Percentiles rank a stretch among this genome's conserved stretches.
These are phyloP conservation scores for Lepidium sativum DNA, from an alignment of 345 rosid species.

Conservation along the genomic window DNA sequence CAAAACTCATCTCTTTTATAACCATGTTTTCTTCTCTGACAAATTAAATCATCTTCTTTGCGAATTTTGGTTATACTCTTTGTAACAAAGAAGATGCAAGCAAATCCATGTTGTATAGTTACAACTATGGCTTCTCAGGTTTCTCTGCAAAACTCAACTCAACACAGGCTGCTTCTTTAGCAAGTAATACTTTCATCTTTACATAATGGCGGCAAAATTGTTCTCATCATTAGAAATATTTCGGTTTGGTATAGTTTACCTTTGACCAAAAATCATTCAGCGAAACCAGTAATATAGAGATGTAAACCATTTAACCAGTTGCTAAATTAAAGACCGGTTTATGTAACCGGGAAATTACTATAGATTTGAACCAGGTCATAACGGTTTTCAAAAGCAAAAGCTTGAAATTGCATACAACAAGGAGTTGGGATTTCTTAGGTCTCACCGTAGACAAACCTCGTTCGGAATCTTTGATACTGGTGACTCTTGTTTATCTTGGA, in stretches of 20 bases:
- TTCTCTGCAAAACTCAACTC: constrained; percentile 45
- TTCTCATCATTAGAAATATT: not conserved
- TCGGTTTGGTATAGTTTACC: not conserved
- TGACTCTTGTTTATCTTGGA: not conserved
- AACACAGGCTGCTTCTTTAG: constrained; percentile 44
- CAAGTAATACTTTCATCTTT: constrained; percentile 30
- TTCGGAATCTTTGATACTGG: constrained; percentile 50
- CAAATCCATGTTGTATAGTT: constrained; percentile 48
- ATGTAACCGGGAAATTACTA: constrained; percentile 3
- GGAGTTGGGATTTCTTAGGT: constrained; percentile 76
- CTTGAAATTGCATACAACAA: constrained; percentile 52
- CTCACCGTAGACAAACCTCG: constrained; percentile 21
- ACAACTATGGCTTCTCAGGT: constrained; percentile 59
- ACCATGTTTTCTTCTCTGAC: not conserved
- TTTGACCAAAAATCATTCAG: not conserved
- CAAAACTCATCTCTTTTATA: not conserved
- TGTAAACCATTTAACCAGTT: not conserved
- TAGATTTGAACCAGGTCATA: constrained; percentile 44
- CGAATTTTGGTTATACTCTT: not conserved
- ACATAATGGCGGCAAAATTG: constrained; percentile 9
- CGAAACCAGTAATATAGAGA: not conserved
- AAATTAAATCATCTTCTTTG: not conserved
- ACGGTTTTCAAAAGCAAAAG: constrained; percentile 44
- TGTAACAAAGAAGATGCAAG: constrained; percentile 50
- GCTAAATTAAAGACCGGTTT: not conserved